A percentile compares a stretch with the other conserved stretches of the same genome.
Evolutionary conservation across 2,329 filamentous ascomycete species (phyloP).

Genomic region (Talaromyces sp.): DNA sequence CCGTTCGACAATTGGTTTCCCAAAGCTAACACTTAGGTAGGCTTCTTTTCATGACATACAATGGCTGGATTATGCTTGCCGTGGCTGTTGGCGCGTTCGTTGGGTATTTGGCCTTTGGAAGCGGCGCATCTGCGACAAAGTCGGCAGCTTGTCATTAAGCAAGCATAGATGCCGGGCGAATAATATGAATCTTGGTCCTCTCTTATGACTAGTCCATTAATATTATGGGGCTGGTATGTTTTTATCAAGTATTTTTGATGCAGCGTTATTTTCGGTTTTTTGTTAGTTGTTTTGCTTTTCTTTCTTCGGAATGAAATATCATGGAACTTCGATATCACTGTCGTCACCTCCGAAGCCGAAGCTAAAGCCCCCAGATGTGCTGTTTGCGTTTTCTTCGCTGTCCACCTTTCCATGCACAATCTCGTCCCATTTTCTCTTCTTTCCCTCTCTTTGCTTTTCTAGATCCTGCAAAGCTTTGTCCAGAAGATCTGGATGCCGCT

Average conservation of each 20-base stretch:
- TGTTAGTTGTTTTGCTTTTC: neutral
- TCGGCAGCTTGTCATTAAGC: conserved; percentile 82
- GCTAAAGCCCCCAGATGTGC: conserved; percentile 45
- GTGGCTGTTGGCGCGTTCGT: conserved; percentile 84
- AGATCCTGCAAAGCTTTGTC: conserved; percentile 59
- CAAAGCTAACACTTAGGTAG: conserved; percentile 42
- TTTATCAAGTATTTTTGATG: neutral
- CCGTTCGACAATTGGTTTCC: neutral
- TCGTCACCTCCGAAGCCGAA: conserved; percentile 57
- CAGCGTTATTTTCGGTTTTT: neutral
- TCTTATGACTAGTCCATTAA: neutral
- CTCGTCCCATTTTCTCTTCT: conserved; percentile 82
- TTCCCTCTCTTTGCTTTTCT: conserved; percentile 56
- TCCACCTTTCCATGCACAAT: conserved; percentile 56
- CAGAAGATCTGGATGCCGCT: conserved; percentile 61
- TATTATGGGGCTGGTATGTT: neutral
- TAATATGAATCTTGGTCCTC: neutral
- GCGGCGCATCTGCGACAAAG: conserved; percentile 65
- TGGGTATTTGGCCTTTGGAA: conserved; percentile 78
- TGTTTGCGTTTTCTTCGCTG: conserved; percentile 16
- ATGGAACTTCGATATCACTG: conserved; percentile 47
- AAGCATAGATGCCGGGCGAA: neutral
- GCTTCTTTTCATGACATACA: conserved; percentile 99
- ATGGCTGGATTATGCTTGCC: conserved; percentile 93
- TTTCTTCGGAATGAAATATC: neutral